Base-by-base conservation (phyloP, 345 rosid genomes). In the Turnera subulata region DNA sequence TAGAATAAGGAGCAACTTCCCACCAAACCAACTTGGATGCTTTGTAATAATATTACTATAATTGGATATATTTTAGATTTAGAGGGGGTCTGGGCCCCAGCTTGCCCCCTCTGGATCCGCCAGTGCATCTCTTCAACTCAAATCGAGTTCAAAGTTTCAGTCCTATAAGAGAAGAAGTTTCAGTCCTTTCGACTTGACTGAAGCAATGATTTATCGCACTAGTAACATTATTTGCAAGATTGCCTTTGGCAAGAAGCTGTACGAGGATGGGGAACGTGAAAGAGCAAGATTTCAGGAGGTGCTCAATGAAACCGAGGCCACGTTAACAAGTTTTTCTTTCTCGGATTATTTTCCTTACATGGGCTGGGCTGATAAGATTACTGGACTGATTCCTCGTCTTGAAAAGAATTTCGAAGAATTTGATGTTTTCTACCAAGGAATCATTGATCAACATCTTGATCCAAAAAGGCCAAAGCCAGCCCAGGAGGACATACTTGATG, bases 241-340 rank as follows among this genome's bases (percentile, higher is more conserved):
- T 51, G 80, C 76, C 0, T 84, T 84, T 20, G 76, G 85, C n/a
- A 65, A 69, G 64, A 76, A 59, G n/a, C n/a, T n/a, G 55, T 79
- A 73, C 26, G 73, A 68, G 0, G 73, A 58, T 0, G 78, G 64
- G 6, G 73, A 53, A 2, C 21, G 59, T 3, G 78, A 56, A 22
- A 73, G 16, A 17, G 56, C 52, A 4, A 59, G 67, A 3, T 70
- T 80, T 43, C 56, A 67, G 4, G 56, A 33, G 32, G 4, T 78
- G 56, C 44, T 78, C 17, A 26, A 35, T 15, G 83, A 81, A 51
- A 55, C 75, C 0, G 55, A 68, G 20, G 59, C 51, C 25, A 49
- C 76, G 39, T 14, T 77, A 6, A 69, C 61, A 2, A 70, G 74
- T 52, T 71, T 78, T 48, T 83, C 65, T 45, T 58, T 75, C 26